phyloP scores from a whole-genome alignment of 345 rosid species.

The Lumnitzera littorea region DNA sequence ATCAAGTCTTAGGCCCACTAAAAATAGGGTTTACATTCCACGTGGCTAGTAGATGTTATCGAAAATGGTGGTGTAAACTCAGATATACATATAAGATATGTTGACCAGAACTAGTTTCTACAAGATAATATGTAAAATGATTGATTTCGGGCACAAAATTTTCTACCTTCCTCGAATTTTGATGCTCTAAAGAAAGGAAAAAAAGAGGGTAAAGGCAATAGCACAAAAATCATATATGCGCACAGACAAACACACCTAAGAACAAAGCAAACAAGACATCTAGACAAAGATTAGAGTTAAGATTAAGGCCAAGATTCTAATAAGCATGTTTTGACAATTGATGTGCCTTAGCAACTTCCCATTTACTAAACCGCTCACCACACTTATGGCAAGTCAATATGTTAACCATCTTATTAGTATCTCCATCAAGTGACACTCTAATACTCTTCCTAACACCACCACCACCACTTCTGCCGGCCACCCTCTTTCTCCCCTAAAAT shows the following conservation, averaged over 20 bases:
- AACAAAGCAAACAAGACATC: too few relatives aligned
- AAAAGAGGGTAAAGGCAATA: too few relatives aligned
- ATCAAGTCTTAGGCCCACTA: too few relatives aligned
- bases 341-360: constrained; percentile 94
- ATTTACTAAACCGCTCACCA: constrained; percentile 84
- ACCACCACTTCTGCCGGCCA: constrained; percentile 10
- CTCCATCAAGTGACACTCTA: constrained; percentile 56
- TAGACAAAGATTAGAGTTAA: not conserved
- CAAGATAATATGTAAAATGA: not conserved
- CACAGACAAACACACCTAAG: too few relatives aligned
- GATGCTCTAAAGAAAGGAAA: too few relatives aligned
- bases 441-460: constrained; percentile 29
- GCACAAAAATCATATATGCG: too few relatives aligned
- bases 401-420: constrained; percentile 42
- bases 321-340: constrained; percentile 98
- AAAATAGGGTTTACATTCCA: too few relatives aligned
- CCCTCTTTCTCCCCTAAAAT: constrained; percentile 43
- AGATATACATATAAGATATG: too few relatives aligned
- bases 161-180: too few relatives aligned
- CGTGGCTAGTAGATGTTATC: constrained; percentile 19
- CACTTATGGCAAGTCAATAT: constrained; percentile 83
- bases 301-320: constrained; percentile 14
- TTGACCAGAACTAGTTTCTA: too few relatives aligned
- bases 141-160: not conserved
- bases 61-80: constrained; percentile 14